phyloP scores from a whole-genome alignment of 2,329 filamentous ascomycete genomes.

The Apiospora pterosperma region DNA sequence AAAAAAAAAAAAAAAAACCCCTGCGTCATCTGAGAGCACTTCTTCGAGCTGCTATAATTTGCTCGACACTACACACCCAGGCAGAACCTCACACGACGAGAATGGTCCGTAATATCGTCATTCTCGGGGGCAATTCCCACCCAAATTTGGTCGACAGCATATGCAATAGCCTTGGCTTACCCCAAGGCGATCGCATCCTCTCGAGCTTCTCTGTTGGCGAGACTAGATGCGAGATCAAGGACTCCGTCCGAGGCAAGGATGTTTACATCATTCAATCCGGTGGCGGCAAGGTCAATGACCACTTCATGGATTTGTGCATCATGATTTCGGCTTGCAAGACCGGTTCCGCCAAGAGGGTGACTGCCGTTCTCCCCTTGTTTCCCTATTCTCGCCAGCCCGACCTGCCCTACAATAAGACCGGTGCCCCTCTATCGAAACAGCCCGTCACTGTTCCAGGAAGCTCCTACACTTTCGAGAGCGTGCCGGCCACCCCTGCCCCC shows the following conservation, averaged over 20 bases:
- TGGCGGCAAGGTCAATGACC: conserved; percentile 90
- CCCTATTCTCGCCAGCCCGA: conserved; percentile 96
- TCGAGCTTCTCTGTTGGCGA: conserved; percentile 94
- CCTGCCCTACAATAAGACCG: conserved; percentile 92
- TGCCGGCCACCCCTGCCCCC: conserved; percentile 79
- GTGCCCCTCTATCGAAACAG: conserved; percentile 79
- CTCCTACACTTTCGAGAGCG: conserved; percentile 86
- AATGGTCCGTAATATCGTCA: conserved; percentile 90
- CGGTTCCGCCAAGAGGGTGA: conserved; percentile 87
- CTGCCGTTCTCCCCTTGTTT: conserved; percentile 91
- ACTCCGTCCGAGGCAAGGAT: conserved; percentile 96
- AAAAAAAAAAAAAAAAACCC: too few relatives aligned
- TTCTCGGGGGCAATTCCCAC: conserved; percentile 92
- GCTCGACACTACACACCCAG: background rate
- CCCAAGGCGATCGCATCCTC: conserved; percentile 79
- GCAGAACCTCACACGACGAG: conserved; percentile 34
- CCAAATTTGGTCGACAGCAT: conserved; percentile 82
- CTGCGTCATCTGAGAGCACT: background rate
- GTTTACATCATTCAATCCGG: conserved; percentile 98
- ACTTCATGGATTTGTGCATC: conserved; percentile 94
- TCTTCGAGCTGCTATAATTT: background rate
- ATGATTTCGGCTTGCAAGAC: conserved; percentile 98
- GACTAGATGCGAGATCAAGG: conserved; percentile 91
- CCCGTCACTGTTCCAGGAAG: conserved; percentile 47
- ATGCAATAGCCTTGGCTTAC: conserved; percentile 84